A percentile compares a stretch with the other conserved stretches of the same genome.
phyloP scores from a whole-genome alignment of 2,329 filamentous ascomycete genomes.

The Alternaria sp. region DNA sequence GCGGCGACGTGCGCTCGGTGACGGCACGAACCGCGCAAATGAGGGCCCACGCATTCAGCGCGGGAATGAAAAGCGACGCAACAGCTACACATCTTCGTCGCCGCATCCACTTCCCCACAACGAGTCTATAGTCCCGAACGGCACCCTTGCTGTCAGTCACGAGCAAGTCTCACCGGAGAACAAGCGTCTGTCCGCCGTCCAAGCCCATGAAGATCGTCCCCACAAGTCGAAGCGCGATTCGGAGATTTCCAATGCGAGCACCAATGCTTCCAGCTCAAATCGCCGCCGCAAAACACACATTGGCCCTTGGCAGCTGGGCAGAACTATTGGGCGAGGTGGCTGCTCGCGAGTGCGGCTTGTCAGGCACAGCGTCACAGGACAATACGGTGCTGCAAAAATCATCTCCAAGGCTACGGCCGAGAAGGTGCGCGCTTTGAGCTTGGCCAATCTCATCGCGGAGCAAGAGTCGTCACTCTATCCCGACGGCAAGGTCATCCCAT shows the following conservation, averaged over 20 bases:
- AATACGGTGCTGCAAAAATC: slow-evolving; percentile 93
- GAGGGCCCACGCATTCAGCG: slow-evolving; percentile 28
- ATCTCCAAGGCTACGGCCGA: slow-evolving; percentile 81
- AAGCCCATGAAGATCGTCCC: slow-evolving; percentile 54
- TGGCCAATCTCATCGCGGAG: slow-evolving; percentile 80
- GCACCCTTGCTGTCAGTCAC: slow-evolving; percentile 51
- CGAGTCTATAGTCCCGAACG: slow-evolving; percentile 54
- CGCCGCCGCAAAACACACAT: slow-evolving; percentile 74
- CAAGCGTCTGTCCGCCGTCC: slow-evolving; percentile 61
- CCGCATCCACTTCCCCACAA: slow-evolving; percentile 50
- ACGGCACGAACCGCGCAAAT: slow-evolving; percentile 44
- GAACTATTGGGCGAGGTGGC: slow-evolving; percentile 85
- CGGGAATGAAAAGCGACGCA: slow-evolving; percentile 27
- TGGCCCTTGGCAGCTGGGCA: slow-evolving; percentile 92
- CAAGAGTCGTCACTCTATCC: slow-evolving; percentile 59
- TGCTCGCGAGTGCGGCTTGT: slow-evolving; percentile 88
- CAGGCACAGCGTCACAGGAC: slow-evolving; percentile 77
- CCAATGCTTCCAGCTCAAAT: slow-evolving; percentile 55
- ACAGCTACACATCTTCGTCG: slow-evolving; percentile 23
- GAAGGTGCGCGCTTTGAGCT: slow-evolving; percentile 82
- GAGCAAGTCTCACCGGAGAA: slow-evolving; percentile 52
- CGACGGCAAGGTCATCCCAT: slow-evolving; percentile 75
- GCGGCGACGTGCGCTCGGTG: slow-evolving; percentile 41
- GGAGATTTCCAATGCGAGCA: slow-evolving; percentile 63
- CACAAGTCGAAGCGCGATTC: slow-evolving; percentile 59